These are phyloP conservation scores for Nothophaeocryptopus gaeumannii DNA, from an alignment of 2,329 filamentous ascomycete species.

Conservation along the genomic window DNA sequence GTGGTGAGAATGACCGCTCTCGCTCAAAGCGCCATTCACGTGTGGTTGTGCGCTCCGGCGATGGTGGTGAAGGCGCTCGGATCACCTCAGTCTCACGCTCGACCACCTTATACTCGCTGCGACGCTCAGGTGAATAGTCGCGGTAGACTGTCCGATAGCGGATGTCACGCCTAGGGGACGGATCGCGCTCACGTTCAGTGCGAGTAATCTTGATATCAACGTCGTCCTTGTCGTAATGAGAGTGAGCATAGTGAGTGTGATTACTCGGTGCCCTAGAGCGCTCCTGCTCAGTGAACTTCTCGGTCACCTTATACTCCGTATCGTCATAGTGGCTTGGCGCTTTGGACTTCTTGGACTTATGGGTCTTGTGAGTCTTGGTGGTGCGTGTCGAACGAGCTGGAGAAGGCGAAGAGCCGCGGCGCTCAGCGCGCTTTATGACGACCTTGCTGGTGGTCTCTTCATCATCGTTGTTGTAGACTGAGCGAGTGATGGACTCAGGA, in stretches of 20 bases:
- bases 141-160: slow-evolving; percentile 34
- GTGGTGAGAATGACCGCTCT: slow-evolving; percentile 47
- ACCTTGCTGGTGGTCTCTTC: slow-evolving; percentile 46
- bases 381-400: slow-evolving; percentile 10
- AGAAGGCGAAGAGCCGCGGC: slow-evolving; percentile 20
- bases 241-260: slow-evolving; percentile 9
- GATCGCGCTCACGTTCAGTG: slow-evolving; percentile 28
- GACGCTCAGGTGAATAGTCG: slow-evolving; percentile 25
- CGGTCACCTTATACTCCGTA: slow-evolving; percentile 28
- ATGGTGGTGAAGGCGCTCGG: slow-evolving; percentile 35
- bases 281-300: slow-evolving; percentile 20
- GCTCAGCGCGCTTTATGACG: slow-evolving; percentile 39
- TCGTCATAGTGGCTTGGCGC: slow-evolving; percentile 20
- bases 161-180: slow-evolving; percentile 31
- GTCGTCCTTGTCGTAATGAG: slow-evolving; percentile 18
- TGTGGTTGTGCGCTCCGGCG: slow-evolving; percentile 47
- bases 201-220: slow-evolving; percentile 40
- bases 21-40: slow-evolving; percentile 54
- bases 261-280: slow-evolving; percentile 14
- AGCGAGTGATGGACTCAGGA: slow-evolving; percentile 45
- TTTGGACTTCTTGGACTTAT: not conserved
- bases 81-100: slow-evolving; percentile 36
- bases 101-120: slow-evolving; percentile 39
- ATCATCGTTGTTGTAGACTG: slow-evolving; percentile 31
- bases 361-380: slow-evolving; percentile 12